Percentiles rank a stretch among this genome's conserved stretches.
phyloP scores from a whole-genome alignment of 169 alveolate genomes.

The Cystoisospora suis region DNA sequence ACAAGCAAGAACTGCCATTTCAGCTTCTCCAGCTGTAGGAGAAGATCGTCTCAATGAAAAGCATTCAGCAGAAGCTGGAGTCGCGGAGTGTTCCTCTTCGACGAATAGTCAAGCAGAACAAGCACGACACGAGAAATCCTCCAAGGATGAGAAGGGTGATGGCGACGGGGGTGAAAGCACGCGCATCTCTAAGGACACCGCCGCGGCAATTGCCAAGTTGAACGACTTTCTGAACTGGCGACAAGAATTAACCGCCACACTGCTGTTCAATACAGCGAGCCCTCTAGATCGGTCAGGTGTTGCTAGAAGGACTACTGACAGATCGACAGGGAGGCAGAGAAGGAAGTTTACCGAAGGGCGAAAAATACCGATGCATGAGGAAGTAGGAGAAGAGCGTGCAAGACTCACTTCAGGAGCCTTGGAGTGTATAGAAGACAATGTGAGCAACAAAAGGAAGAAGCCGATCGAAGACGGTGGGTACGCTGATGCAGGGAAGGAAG shows the following conservation, averaged over 20 bases:
- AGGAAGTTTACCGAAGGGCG: not conserved
- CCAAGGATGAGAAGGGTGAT: no score
- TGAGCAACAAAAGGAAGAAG: no score
- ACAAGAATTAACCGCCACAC: not conserved
- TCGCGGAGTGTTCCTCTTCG: not conserved
- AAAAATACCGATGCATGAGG: not conserved
- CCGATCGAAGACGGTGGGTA: not conserved
- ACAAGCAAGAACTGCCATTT: not conserved
- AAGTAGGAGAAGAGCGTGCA: not conserved
- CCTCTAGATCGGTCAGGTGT: conserved; percentile 9
- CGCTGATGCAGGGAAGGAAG: not conserved
- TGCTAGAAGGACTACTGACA: no score
- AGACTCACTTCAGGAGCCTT: no score
- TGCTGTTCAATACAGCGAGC: not conserved
- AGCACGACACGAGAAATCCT: no score
- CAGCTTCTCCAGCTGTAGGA: not conserved
- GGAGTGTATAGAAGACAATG: no score
- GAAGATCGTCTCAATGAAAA: not conserved
- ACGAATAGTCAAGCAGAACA: not conserved
- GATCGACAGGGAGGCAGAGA: not conserved
- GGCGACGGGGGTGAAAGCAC: not conserved
- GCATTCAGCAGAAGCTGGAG: not conserved
- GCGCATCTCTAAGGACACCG: not conserved
- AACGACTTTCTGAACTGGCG: conserved; percentile 22
- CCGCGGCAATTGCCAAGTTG: not conserved